Evolutionary conservation across 306 rosid genomes (phyloP).

Genomic region (Trifolium subterraneum): DNA sequence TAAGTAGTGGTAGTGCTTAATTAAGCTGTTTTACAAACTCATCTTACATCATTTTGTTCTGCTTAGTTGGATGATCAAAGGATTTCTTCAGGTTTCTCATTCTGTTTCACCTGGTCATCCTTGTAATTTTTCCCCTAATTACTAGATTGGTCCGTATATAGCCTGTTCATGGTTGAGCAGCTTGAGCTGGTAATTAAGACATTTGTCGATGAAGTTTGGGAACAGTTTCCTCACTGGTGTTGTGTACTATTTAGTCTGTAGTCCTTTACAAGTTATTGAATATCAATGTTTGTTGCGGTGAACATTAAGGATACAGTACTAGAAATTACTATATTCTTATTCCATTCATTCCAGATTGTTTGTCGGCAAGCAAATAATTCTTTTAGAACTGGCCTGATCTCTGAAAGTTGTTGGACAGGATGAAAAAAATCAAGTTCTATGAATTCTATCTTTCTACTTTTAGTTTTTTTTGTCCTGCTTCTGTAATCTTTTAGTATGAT

Average conservation of each 20-base stretch:
- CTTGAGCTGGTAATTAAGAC: slow-evolving; percentile 10
- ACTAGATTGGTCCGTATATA: slow-evolving; percentile 6
- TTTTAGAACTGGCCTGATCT: slow-evolving; percentile 18
- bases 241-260: slow-evolving; percentile 17
- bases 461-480: neutral
- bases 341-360: slow-evolving; percentile 22
- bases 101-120: slow-evolving; percentile 5
- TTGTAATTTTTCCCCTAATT: slow-evolving; percentile 1
- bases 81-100: neutral
- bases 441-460: slow-evolving; percentile 30
- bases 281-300: neutral
- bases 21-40: neutral
- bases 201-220: slow-evolving; percentile 1
- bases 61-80: slow-evolving; percentile 19
- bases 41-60: slow-evolving; percentile 2
- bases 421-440: slow-evolving; percentile 18
- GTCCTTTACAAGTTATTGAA: slow-evolving; percentile 19
- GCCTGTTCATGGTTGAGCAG: slow-evolving; percentile 18
- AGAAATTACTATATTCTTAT: slow-evolving; percentile 12
- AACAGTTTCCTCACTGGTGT: slow-evolving; percentile 6
- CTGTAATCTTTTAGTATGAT: slow-evolving; percentile 20
- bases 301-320: neutral
- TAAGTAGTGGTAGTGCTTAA: neutral
- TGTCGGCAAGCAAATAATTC: slow-evolving; percentile 25
- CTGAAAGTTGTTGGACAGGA: neutral